Conservation (phyloP, 768 basidiomycete genomes). For the Mrakia frigida region DNA sequence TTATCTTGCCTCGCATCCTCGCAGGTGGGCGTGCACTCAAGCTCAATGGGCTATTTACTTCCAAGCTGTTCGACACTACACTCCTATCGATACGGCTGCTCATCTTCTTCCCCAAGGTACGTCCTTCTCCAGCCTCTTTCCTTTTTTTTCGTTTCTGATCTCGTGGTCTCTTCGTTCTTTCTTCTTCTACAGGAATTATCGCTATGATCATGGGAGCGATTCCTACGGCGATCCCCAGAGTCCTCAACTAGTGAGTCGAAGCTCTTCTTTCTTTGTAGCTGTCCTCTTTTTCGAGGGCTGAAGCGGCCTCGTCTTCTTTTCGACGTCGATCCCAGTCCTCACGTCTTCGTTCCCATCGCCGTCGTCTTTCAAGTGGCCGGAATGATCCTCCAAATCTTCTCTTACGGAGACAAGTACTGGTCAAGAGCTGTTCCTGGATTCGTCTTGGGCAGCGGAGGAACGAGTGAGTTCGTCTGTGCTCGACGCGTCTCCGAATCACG, state of each 20-base stretch:
- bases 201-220: constrained; percentile 1
- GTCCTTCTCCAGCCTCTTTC: no score
- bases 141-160: no score
- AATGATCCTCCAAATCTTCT: constrained; percentile 39
- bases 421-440: background rate
- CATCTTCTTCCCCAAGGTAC: background rate
- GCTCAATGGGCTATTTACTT: background rate
- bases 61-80: background rate
- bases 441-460: background rate
- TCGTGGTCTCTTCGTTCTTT: no score
- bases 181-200: background rate
- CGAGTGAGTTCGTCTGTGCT: background rate
- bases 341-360: constrained; percentile 38
- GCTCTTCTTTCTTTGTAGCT: background rate
- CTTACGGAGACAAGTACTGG: constrained; percentile 29
- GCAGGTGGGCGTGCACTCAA: constrained; percentile 31
- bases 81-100: background rate
- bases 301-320: background rate
- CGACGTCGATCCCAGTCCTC: constrained; percentile 22
- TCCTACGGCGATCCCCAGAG: background rate
- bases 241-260: background rate
- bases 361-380: constrained; percentile 39
- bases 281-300: no score
- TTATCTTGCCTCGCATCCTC: background rate
- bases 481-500: background rate